Conservation (phyloP, 306 rosid species). For the Crotalaria pallida region DNA sequence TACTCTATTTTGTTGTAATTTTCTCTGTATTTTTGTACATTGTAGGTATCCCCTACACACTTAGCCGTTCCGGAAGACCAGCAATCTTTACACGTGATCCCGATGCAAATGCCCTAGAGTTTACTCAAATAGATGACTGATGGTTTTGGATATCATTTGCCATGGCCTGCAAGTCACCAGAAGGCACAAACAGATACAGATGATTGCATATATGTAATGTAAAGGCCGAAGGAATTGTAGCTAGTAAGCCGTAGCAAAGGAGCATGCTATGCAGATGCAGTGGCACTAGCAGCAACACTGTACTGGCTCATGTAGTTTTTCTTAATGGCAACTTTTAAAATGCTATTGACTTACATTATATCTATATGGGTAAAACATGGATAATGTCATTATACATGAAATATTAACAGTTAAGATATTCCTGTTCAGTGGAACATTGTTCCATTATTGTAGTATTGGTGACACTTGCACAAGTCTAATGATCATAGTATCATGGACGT, state of each 20-base stretch:
- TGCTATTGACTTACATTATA: slow-evolving; percentile 7
- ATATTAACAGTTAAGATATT: too few species aligned
- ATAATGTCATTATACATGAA: too few species aligned
- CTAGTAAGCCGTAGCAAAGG: background rate
- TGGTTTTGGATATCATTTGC: slow-evolving; percentile 2
- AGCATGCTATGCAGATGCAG: slow-evolving; percentile 22
- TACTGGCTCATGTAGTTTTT: background rate
- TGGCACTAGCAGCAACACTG: background rate
- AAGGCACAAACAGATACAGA: slow-evolving; percentile 20
- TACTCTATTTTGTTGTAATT: background rate
- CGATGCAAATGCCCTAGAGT: slow-evolving; percentile 87
- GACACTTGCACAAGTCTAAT: too few species aligned
- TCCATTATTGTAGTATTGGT: too few species aligned
- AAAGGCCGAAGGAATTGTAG: background rate
- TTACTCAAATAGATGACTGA: slow-evolving; percentile 71
- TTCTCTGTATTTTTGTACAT: background rate
- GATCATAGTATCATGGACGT: too few species aligned
- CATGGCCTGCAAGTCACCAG: background rate
- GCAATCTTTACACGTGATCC: slow-evolving; percentile 93
- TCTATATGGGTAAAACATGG: background rate
- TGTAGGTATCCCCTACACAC: slow-evolving; percentile 82
- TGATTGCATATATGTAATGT: slow-evolving; percentile 14
- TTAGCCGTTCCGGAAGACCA: slow-evolving; percentile 92
- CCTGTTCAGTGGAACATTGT: too few species aligned
- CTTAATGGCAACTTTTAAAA: background rate